Evolutionary conservation across 164 flowering plant species (phyloP).

Genomic region (Brasenia schreberi): DNA sequence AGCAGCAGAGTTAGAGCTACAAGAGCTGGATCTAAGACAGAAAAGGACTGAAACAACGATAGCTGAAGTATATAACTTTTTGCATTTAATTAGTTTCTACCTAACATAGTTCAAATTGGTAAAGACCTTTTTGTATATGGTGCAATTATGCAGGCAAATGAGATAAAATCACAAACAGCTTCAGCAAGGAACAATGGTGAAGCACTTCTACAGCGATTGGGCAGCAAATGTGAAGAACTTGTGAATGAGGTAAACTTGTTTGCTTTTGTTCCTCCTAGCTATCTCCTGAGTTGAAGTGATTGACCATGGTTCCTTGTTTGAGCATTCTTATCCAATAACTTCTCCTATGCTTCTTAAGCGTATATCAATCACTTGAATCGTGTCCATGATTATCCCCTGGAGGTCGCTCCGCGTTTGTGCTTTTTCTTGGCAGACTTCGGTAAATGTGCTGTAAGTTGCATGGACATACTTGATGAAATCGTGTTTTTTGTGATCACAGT

Average conservation of each 20-base stretch:
- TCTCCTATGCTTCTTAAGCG: not conserved
- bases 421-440: not conserved
- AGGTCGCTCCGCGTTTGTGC: too few relatives aligned
- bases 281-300: not conserved
- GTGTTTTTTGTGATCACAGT: not conserved
- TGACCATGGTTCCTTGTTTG: not conserved
- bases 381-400: not conserved
- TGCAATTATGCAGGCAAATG: constrained; percentile 37
- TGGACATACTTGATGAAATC: not conserved
- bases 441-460: not conserved
- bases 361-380: not conserved
- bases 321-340: not conserved
- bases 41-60: constrained; percentile 44
- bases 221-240: constrained; percentile 34
- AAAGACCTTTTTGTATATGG: constrained; percentile 1
- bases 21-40: constrained; percentile 35
- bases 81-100: not conserved
- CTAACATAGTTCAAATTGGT: not conserved
- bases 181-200: constrained; percentile 39
- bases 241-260: constrained; percentile 29
- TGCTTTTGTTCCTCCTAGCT: not conserved
- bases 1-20: constrained; percentile 47
- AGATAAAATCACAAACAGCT: constrained; percentile 22
- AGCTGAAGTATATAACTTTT: constrained; percentile 38
- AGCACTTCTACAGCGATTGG: constrained; percentile 30